Evolutionary conservation across 2,329 filamentous ascomycete species (phyloP).

Genomic region (Akanthomyces uredinophilus): DNA sequence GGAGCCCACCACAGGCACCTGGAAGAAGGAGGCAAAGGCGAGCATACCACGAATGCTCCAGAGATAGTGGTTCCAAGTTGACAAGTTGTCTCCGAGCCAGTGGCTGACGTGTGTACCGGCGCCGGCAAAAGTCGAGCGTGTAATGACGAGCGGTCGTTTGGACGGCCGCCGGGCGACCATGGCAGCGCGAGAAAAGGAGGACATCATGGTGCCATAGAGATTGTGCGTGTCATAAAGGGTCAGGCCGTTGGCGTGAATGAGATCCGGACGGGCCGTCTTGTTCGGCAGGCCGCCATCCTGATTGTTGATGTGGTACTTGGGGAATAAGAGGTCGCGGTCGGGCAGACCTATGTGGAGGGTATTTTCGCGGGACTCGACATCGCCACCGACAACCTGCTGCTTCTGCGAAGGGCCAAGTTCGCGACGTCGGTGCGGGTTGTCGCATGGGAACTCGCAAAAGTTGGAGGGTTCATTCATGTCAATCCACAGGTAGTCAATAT

Average conservation of each 20-base stretch:
- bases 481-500: conserved; percentile 74
- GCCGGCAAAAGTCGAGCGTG: conserved; percentile 70
- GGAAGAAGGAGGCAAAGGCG: conserved; percentile 59
- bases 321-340: conserved; percentile 19
- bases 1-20: conserved; percentile 62
- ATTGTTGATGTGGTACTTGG: conserved; percentile 20
- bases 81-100: conserved; percentile 47
- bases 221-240: conserved; percentile 74
- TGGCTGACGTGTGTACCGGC: conserved; percentile 60
- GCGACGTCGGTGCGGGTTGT: conserved; percentile 57
- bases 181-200: conserved; percentile 55
- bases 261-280: conserved; percentile 60
- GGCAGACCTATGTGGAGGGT: conserved; percentile 18
- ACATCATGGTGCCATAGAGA: conserved; percentile 74
- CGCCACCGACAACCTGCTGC: not conserved
- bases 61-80: conserved; percentile 52
- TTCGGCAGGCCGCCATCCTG: conserved; percentile 43
- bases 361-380: conserved; percentile 1
- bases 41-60: conserved; percentile 54
- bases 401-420: conserved; percentile 1
- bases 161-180: conserved; percentile 61
- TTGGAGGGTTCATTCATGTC: conserved; percentile 51
- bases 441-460: conserved; percentile 26
- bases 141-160: conserved; percentile 66
- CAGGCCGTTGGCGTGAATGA: conserved; percentile 62